phyloP scores from a whole-genome alignment of 306 rosid genomes.

The Quercus mongolica region DNA sequence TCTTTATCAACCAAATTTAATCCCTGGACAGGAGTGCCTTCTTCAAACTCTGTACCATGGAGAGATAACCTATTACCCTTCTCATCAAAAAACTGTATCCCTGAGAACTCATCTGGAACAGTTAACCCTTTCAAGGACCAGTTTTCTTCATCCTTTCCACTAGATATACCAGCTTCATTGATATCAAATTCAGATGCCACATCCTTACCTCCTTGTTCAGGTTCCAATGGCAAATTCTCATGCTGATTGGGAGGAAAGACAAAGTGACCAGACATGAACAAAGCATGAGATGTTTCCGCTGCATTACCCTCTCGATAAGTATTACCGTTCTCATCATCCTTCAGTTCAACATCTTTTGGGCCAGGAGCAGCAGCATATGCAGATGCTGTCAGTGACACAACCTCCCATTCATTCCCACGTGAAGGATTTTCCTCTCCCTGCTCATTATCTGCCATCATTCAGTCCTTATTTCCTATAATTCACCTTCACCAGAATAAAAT shows the following conservation, averaged over 20 bases:
- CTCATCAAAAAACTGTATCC: constrained; percentile 46
- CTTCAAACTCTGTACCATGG: constrained; percentile 62
- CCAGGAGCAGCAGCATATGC: constrained; percentile 91
- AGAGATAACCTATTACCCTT: constrained; percentile 47
- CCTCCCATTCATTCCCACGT: constrained; percentile 96
- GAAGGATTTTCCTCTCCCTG: constrained; percentile 58
- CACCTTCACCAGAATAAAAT: neutral
- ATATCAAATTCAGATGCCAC: constrained; percentile 35
- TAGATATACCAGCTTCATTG: constrained; percentile 39
- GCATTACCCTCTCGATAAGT: constrained; percentile 26
- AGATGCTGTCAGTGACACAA: constrained; percentile 89
- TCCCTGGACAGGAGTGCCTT: constrained; percentile 51
- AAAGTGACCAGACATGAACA: constrained; percentile 91
- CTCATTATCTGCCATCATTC: constrained; percentile 70
- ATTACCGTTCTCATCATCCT: constrained; percentile 38
- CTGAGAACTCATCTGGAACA: constrained; percentile 56
- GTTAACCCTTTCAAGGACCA: constrained; percentile 46
- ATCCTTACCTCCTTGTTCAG: constrained; percentile 46
- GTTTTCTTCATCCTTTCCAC: constrained; percentile 66
- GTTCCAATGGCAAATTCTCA: constrained; percentile 81
- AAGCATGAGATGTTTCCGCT: constrained; percentile 74
- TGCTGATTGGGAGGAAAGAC: constrained; percentile 80
- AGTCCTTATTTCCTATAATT: neutral
- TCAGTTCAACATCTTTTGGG: constrained; percentile 48
- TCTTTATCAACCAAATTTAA: constrained; percentile 52